Evolutionary conservation across 495 filamentous ascomycete species (phyloP), one percentile per base, ranked within the genome.

Genomic region (Coniosporium apollinis): DNA sequence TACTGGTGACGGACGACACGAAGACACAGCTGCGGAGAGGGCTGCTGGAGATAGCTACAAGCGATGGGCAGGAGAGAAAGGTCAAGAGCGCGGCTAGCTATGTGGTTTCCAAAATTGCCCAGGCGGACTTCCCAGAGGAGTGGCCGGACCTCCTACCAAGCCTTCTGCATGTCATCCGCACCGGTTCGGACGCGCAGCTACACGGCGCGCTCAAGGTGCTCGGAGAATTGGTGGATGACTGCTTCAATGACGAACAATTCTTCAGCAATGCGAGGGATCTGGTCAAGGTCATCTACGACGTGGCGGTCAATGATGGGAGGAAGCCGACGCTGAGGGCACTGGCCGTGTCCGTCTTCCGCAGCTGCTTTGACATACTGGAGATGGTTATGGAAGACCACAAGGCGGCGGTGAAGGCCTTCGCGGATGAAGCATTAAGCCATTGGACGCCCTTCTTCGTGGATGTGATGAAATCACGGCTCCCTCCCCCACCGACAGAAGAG

Each of bases 61-160:
- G 67, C 37, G 62, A 60, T 5, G 74, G 80, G 33, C 74, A 76
- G 4, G 79, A 92, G 48, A 69, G 83, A 44, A 92, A 85, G 55
- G 70, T 96, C 41, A 83, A 87, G 56, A 67, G 70, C 16, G 76
- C 79, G 4, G 82, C 89, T 18, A 87, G 87, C 52, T 79, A 76
- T 49, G 82, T 80, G n/a, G 82, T 94, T 35, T 84, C 82, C 64
- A 94, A 94, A 61, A 92, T 97, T 43, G 89, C 91, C 34, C 78
- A 74, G 38, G 70, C 73, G 48, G 89, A 97, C 60, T 97, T 87
- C 51, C 89, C 89, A 14, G 82, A 93, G 30, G 69, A 84, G 52
- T 97, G 89, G 89, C 82, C 83, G 1, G 70, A 71, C 34, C 69
- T 97, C 6, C 71, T 97, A 10, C 82, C 79, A 7, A 71, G 72